phyloP scores from a whole-genome alignment of 2,329 filamentous ascomycete species.

The Stromatinia cepivora region DNA sequence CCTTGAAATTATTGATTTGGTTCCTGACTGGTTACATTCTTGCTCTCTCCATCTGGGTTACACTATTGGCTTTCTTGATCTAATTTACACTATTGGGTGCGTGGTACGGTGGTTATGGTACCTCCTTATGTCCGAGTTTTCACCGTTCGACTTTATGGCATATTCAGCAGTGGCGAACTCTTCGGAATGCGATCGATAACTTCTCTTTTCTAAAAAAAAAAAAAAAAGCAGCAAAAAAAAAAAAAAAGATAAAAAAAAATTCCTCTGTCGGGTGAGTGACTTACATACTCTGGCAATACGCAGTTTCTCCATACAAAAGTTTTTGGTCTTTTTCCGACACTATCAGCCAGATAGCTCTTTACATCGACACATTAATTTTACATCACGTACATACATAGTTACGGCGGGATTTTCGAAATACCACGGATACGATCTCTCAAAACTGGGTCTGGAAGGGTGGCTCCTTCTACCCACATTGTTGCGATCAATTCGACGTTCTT shows the following conservation, averaged over 20 bases:
- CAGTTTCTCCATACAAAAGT: not conserved
- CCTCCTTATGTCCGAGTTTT: not conserved
- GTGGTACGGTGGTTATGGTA: not conserved
- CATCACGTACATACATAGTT: not conserved
- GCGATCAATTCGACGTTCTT: not conserved
- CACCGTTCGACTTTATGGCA: not conserved
- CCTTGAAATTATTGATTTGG: conserved; percentile 5
- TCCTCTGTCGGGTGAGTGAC: not conserved
- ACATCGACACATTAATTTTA: conserved; percentile 11
- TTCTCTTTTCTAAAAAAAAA: not conserved
- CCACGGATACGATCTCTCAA: not conserved
- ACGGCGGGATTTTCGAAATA: not conserved
- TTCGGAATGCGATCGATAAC: not conserved
- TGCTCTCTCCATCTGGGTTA: not conserved
- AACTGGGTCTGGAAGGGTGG: not conserved
- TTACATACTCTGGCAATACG: not conserved
- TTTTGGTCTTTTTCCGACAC: not conserved
- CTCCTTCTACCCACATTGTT: not conserved
- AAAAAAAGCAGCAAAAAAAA: not conserved
- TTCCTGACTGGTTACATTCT: conserved; percentile 4
- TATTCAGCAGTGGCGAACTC: not conserved
- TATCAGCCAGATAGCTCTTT: not conserved
- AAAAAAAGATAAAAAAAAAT: not conserved
- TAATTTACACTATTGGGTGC: not conserved
- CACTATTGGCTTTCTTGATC: not conserved